Conservation (phyloP, 2,329 filamentous ascomycete genomes). For the Colletotrichum plurivorum region DNA sequence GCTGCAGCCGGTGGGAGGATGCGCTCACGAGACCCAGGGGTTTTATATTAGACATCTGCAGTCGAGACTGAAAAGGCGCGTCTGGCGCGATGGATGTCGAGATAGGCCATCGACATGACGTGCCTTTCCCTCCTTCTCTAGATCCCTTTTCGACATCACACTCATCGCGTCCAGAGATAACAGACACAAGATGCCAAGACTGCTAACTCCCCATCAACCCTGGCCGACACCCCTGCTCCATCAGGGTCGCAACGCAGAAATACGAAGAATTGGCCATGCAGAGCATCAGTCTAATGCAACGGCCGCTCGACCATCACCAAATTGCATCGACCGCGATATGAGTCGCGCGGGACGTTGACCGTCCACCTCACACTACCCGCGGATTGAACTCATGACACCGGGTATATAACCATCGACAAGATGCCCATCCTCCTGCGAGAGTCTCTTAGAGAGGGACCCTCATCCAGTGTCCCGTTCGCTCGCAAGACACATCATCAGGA, state of each 20-base stretch:
- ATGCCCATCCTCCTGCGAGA: background rate
- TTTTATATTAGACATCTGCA: slow-evolving; percentile 1
- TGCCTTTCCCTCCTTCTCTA: no score
- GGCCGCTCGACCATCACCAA: slow-evolving; percentile 4
- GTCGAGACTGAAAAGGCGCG: no score
- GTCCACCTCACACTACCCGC: background rate
- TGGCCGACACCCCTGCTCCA: slow-evolving; percentile 15
- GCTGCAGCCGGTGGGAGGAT: background rate
- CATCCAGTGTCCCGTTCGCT: background rate
- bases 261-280: slow-evolving; percentile 29
- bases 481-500: background rate
- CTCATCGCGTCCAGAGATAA: background rate
- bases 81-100: no score
- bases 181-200: slow-evolving; percentile 10
- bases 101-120: no score
- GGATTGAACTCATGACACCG: background rate
- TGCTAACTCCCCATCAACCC: slow-evolving; percentile 8
- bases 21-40: background rate
- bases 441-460: background rate
- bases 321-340: slow-evolving; percentile 4
- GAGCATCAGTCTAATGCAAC: slow-evolving; percentile 12
- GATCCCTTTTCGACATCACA: no score
- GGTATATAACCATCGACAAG: background rate
- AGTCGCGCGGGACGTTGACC: background rate
- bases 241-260: slow-evolving; percentile 21